Conservation (phyloP, 352 stramenopile species). For the Blastocystis hominis region DNA sequence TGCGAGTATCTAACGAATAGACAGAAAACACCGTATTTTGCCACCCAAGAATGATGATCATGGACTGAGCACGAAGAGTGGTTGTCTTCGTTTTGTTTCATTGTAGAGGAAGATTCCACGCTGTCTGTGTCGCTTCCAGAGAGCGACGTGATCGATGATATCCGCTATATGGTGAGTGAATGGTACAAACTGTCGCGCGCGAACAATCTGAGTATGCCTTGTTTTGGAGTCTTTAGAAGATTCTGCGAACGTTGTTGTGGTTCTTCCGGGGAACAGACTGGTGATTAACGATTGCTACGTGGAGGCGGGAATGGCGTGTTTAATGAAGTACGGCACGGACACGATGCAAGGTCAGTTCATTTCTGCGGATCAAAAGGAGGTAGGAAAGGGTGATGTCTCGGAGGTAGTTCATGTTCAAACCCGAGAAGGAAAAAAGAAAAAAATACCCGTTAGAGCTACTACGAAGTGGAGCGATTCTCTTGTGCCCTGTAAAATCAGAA, state of each 20-base stretch:
- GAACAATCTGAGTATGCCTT: not conserved
- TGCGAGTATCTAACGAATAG: not conserved
- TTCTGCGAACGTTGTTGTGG: conserved; percentile 6
- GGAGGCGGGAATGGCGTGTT: not conserved
- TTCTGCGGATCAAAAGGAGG: conserved; percentile 32
- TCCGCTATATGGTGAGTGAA: conserved; percentile 16
- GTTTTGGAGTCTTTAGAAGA: not conserved
- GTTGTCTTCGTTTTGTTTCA: not conserved
- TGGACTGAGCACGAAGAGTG: not conserved
- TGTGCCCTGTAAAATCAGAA: not conserved
- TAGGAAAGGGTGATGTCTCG: not conserved
- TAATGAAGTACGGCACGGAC: not conserved
- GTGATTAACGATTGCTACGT: conserved; percentile 12
- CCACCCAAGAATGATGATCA: not conserved
- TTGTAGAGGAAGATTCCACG: conserved; percentile 19
- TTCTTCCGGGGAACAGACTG: conserved; percentile 29
- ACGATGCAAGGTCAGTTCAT: conserved; percentile 29
- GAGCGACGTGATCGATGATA: conserved; percentile 12
- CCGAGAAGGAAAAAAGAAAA: conserved; percentile 49
- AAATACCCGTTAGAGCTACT: conserved; percentile 25
- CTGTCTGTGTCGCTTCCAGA: conserved; percentile 19
- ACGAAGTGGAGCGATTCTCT: not conserved
- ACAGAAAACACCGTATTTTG: conserved; percentile 21
- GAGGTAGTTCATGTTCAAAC: conserved; percentile 52
- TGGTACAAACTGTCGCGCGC: not conserved